phyloP scores from a whole-genome alignment of 805 yeast species.

The Wickerhamiella kazuoi region DNA sequence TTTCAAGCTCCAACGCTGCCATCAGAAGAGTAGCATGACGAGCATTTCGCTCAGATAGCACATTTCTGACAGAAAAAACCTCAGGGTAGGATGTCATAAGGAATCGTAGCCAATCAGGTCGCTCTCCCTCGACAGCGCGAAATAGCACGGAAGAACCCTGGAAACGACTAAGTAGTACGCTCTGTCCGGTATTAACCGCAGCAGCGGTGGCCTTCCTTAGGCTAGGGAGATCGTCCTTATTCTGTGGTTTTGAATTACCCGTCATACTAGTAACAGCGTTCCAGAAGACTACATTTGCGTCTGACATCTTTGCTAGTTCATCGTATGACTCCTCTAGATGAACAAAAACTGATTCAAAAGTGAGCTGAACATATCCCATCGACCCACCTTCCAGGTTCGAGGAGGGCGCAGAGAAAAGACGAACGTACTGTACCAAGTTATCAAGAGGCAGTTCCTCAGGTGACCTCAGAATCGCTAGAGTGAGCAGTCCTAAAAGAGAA shows the following conservation, averaged over 20 bases:
- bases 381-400: constrained; percentile 38
- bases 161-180: constrained; percentile 15
- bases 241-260: background rate
- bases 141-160: constrained; percentile 58
- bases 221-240: background rate
- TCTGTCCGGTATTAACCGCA: background rate
- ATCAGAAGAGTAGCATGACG: constrained; percentile 39
- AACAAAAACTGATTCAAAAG: constrained; percentile 63
- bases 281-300: constrained; percentile 38
- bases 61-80: constrained; percentile 46
- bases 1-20: constrained; percentile 42
- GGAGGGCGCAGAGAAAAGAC: constrained; percentile 8
- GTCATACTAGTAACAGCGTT: constrained; percentile 21
- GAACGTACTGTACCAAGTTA: background rate
- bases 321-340: constrained; percentile 35
- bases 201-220: background rate
- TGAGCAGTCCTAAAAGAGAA: constrained; percentile 50
- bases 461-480: constrained; percentile 52
- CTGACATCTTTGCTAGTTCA: constrained; percentile 27
- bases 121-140: constrained; percentile 37
- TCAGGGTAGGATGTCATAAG: constrained; percentile 22
- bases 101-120: constrained; percentile 28
- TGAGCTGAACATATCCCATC: constrained; percentile 60
- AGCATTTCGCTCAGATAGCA: constrained; percentile 43
- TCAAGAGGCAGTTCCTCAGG: constrained; percentile 12